Evolutionary conservation across 441 rosid genomes (phyloP), one percentile per base, ranked within the genome.

Genomic region (Populus hybrid): DNA sequence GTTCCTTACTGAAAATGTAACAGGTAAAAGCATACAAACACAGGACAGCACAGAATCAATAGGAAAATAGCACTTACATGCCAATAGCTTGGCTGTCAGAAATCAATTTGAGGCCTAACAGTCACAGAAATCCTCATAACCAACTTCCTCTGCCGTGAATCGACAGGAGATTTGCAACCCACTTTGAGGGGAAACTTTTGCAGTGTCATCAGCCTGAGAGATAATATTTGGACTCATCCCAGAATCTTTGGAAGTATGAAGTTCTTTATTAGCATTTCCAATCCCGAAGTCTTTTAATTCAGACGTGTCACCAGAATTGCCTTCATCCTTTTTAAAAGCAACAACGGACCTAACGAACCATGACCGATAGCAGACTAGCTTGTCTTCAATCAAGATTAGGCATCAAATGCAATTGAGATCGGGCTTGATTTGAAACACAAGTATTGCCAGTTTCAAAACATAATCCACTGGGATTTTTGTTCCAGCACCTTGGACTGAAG

Each of bases 11-110:
- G 57, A n/a, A 68, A 28, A 6, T 14, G 16, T 28, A 69, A n/a
- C 67, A 66, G 67, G 73, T 35, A 69, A 3, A 75, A 76, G 59
- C 19, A 65, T 42, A 53, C 8, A 61, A 23, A 77, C 46, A 67
- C 7, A 71, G 59, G n/a, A 26, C 6, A 8, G 9, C 63, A 50
- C 11, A 73, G 24, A 68, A 26, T 3, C 28, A 36, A 61, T 23
- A 46, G 19, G 40, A n/a, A 65, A 46, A 68, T 12, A 32, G 26
- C 67, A 82, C 93, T 84, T 86, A 92, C 97, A 78, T 73, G 82
- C 77, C 38, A 76, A 80, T 70, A 50, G 71, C 81, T 74, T 77
- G 87, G 82, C 79, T 69, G 82, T 59, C 79, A 53, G 80, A 85
- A 77, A n/a, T 71, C 88, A 69, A 74, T 80, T 66, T 81, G 85